Base-by-base conservation (phyloP, 1,284 basidiomycete species). In the Austroboletus niveus region DNA sequence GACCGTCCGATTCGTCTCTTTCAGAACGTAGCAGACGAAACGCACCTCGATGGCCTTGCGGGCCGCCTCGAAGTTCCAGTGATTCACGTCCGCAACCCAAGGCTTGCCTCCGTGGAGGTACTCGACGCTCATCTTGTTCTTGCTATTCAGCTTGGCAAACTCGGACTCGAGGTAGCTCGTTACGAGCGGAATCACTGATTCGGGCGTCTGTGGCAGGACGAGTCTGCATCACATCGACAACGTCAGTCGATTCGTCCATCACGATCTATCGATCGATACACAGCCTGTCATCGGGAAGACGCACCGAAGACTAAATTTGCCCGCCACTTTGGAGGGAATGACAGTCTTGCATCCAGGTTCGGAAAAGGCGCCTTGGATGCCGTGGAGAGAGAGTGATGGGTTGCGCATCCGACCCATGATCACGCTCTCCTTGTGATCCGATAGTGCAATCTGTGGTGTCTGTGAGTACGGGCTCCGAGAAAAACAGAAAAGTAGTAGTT, bases 51-150 rank as follows among this genome's bases (percentile, higher is more conserved):
- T 91, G 24, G 94, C 96, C 59, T 80, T 83, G 68, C 84, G 87
- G 1, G 94, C 96, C 3, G 97, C 96, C 63, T 89, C 84, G 74
- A 89, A 99, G 72, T 94, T 98, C 92, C 93, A 98, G 76, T 99
- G 95, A 56, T 85, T 85, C 55, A 81, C 72, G 62, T 91, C 82
- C 20, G 85, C 81, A 42, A 94, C 76, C 94, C 94, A 98, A n/a
- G 94, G 92, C 69, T 88, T 90, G 17, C 93, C 94, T 17, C 88
- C 89, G 59, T 92, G 88, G 30, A 88, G 71, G 58, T 81, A 75
- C 71, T 92, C 89, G 40, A 88, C 69, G 45, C 69, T 72, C 60
- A 86, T 65, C 67, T 71, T 82, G 84, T 89, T 94, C 83, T 95
- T 96, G 58, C 80, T 87, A 50, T 83, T 81, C 49, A 97, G 75